Base-by-base conservation (phyloP, 2,329 filamentous ascomycete species). In the Sporothrix variecibatus region DNA sequence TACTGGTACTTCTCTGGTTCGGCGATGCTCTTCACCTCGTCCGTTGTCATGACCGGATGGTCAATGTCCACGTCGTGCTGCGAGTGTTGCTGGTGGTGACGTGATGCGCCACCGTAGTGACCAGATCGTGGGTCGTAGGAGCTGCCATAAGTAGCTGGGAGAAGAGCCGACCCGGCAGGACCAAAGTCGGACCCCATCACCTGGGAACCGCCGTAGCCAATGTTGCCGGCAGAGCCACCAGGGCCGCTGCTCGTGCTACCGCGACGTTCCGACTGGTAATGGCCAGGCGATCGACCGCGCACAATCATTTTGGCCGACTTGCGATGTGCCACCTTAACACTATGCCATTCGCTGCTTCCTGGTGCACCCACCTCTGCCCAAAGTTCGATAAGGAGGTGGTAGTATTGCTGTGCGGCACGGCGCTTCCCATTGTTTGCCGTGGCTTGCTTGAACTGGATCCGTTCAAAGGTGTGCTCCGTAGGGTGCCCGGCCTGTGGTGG, bases 341-440 rank as follows among this genome's bases (percentile, higher is more conserved):
- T 94, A 43, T 88, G 86, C 0, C 67, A 69, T 12, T 89, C 86
- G 12, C 23, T 84, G 81, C 64, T 73, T 34, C 53, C 77, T 77
- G 82, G 85, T 43, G 81, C 80, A 2, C 89, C 87, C 8, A 94
- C 84, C 76, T 95, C 91, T 8, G 89, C 93, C 82, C 90, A 94
- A 0, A 97, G 88, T 80, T 97, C 94, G 3, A 97, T 91, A 64
- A 97, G 89, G n/a, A 98, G 86, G 78, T 96, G 93, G 79, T 97
- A 97, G 81, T 94, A 97, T 78, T 97, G 95, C 80, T 98, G 94
- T 23, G 94, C 94, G 0, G 94, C 94, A 73, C 95, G 87, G 77
- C 95, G 88, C 82, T 97, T 97, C 65, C 94, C 94, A 78, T 98
- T 98, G 84, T 97, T 98, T 31, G 94, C 94, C 0, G 94, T 97